Evolutionary conservation across 768 basidiomycete genomes (phyloP), one percentile per base, ranked within the genome.

Genomic region (Coprinellus micaceus): DNA sequence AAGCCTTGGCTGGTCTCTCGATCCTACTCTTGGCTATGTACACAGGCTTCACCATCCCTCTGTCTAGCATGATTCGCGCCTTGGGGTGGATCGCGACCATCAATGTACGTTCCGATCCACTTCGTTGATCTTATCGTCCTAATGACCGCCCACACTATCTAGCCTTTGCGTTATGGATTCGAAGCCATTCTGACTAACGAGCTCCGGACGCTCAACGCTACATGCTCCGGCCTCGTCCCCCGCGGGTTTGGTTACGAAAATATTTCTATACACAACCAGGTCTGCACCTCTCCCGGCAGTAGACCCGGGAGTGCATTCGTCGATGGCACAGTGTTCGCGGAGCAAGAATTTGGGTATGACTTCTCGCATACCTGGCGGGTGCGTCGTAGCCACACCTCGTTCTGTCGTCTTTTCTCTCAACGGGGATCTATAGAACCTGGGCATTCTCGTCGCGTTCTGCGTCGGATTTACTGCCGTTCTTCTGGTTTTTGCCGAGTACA

Each of bases 121-220:
- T 49, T 22, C 15, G 30, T 15, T 37, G 17, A 9, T 37, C 36
- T 17, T 9, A 9, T 9, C 9, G 17, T 17, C 36, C 9, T 37
- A 9, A 9, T 9, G 17, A 15, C 26, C 21, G 47, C 26, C 28
- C 17, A 17, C 4, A 3, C 33, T 21, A 2, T 45, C 15, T 45
- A 63, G 61, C 60, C 58, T 19, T 60, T 70, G 60, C 65, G 54
- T 72, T 89, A 82, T 64, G 85, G 81, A 0, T 93, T 94, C 66
- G 90, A 94, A 63, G 75, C 82, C 1, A 66, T 93, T 41, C 73
- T 95, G 63, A 76, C 83, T 24, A 95, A 94, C 71, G 91, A 96
- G 67, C 93, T 94, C 74, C 82, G 80, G 57, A 86, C 82, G 0
- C 71, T 89, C 4, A 66, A 86, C 4, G 89, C 85, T 37, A 63